These are phyloP conservation scores for Dendrocalamus latiflorus DNA, from an alignment of 202 grass and related monocot genomes.

Conservation along the genomic window DNA sequence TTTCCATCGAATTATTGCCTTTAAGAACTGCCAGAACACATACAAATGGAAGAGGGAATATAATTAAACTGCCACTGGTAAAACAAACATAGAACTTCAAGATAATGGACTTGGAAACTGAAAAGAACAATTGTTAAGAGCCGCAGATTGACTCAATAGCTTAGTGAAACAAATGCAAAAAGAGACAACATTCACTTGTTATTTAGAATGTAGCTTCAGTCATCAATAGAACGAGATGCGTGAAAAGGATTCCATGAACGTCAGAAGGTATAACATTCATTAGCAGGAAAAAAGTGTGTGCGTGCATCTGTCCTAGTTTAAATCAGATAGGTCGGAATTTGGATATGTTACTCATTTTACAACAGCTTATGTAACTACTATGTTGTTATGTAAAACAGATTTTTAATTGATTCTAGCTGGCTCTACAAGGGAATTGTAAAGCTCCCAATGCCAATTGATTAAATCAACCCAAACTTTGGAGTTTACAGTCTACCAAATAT, in stretches of 20 bases:
- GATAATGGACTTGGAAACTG: not conserved
- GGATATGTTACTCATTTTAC: not conserved
- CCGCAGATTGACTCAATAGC: not conserved
- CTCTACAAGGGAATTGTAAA: not conserved
- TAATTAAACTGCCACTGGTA: not conserved
- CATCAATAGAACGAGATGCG: not conserved
- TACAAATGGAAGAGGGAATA: not conserved
- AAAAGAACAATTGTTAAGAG: not conserved
- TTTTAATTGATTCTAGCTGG: not conserved
- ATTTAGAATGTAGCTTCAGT: not conserved
- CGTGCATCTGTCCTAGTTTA: not conserved
- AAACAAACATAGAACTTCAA: no score
- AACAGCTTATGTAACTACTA: not conserved
- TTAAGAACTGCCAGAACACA: conserved; percentile 11
- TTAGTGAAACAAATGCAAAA: not conserved
- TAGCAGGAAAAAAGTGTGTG: not conserved
- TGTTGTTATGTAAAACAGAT: not conserved
- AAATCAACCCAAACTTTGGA: not conserved
- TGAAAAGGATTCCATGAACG: not conserved
- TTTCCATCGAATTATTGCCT: conserved; percentile 26
- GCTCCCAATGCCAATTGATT: not conserved
- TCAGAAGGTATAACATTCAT: not conserved
- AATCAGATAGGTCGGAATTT: not conserved
- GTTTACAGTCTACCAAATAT: not conserved
- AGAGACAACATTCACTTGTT: not conserved